phyloP scores from a whole-genome alignment of 345 rosid genomes.

The Dipteronia sinensis region DNA sequence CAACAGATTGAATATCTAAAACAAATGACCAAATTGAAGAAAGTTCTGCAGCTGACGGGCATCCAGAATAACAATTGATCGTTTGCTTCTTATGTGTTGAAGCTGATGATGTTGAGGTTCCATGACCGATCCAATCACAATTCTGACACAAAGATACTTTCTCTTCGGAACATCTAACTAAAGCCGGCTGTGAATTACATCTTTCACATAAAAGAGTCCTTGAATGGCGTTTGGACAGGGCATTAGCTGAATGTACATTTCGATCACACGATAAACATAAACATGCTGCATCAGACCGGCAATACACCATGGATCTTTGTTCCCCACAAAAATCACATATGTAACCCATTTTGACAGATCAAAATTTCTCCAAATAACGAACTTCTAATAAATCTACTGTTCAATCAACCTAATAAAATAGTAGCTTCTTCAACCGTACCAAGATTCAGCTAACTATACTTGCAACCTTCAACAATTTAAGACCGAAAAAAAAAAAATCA shows the following conservation, averaged over 20 bases:
- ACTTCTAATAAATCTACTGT: slow-evolving; percentile 19
- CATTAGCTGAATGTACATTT: slow-evolving; percentile 92
- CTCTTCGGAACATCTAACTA: slow-evolving; percentile 78
- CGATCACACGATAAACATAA: slow-evolving; percentile 94
- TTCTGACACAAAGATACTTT: slow-evolving; percentile 90
- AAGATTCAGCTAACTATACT: slow-evolving; percentile 4
- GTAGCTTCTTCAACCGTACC: slow-evolving; percentile 21
- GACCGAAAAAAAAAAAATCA: neutral
- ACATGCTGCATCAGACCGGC: slow-evolving; percentile 94
- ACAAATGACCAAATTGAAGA: slow-evolving; percentile 90
- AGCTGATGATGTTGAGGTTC: slow-evolving; percentile 49
- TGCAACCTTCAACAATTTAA: slow-evolving; percentile 26
- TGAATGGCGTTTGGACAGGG: slow-evolving; percentile 87
- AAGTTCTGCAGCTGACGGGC: slow-evolving; percentile 88
- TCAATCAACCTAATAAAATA: slow-evolving; percentile 27
- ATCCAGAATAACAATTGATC: slow-evolving; percentile 79
- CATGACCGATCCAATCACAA: slow-evolving; percentile 90
- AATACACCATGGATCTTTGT: slow-evolving; percentile 89
- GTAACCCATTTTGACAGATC: slow-evolving; percentile 66
- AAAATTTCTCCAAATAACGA: slow-evolving; percentile 20
- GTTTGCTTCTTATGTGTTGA: slow-evolving; percentile 74
- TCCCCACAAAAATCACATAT: slow-evolving; percentile 93
- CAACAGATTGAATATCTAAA: slow-evolving; percentile 47
- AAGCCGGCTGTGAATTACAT: slow-evolving; percentile 84
- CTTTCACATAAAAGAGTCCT: slow-evolving; percentile 86